These are phyloP conservation scores for Eruca vesicaria DNA, from an alignment of 441 rosid genomes.

Conservation along the genomic window DNA sequence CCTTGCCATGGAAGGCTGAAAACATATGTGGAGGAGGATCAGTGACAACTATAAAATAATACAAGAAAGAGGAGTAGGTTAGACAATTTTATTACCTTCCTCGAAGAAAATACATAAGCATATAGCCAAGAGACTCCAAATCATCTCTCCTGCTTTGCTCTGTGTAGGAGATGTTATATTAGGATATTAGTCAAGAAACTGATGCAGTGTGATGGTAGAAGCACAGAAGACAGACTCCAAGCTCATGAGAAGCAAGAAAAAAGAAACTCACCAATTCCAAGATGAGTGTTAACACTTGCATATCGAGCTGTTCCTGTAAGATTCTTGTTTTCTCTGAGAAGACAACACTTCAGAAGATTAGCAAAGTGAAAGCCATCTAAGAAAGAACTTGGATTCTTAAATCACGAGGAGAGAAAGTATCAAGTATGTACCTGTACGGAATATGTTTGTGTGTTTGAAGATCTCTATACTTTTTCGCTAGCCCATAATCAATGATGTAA, in stretches of 20 bases:
- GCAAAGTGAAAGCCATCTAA: slow-evolving; percentile 16
- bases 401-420: background rate
- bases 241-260: background rate
- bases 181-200: background rate
- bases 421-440: slow-evolving; percentile 55
- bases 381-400: background rate
- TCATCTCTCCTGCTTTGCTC: slow-evolving; percentile 75
- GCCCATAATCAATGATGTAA: slow-evolving; percentile 67
- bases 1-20: slow-evolving; percentile 75
- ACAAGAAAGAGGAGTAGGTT: background rate
- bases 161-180: slow-evolving; percentile 21
- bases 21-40: slow-evolving; percentile 9
- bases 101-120: slow-evolving; percentile 59
- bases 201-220: slow-evolving; percentile 1
- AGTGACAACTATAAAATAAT: slow-evolving; percentile 3
- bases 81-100: slow-evolving; percentile 49
- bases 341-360: slow-evolving; percentile 2
- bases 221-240: background rate
- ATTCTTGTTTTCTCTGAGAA: slow-evolving; percentile 67
- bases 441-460: slow-evolving; percentile 61
- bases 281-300: slow-evolving; percentile 77
- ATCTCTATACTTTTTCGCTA: slow-evolving; percentile 67
- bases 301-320: slow-evolving; percentile 76
- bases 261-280: slow-evolving; percentile 55
- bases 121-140: slow-evolving; percentile 64